Conservation (phyloP, 2,329 filamentous ascomycete genomes). For the Exophiala sideris region DNA sequence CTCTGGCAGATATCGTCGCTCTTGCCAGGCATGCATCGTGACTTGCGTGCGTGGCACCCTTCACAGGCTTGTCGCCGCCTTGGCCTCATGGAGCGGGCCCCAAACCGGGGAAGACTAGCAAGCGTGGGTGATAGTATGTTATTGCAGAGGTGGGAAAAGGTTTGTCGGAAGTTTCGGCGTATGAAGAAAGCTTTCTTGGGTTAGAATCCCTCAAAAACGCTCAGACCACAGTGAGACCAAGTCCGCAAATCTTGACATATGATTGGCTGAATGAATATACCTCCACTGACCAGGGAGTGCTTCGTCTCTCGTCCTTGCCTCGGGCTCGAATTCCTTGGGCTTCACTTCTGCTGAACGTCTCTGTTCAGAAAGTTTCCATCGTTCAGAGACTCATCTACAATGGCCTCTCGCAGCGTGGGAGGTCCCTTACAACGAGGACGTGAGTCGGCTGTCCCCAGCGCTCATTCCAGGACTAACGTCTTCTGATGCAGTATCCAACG, state of each 20-base stretch:
- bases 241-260: neutral
- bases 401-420: neutral
- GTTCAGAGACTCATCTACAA: too few relatives aligned
- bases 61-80: conserved; percentile 18
- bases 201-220: neutral
- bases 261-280: conserved; percentile 6
- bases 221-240: neutral
- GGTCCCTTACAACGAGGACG: neutral
- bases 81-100: conserved; percentile 3
- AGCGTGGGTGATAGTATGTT: neutral
- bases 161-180: neutral
- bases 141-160: neutral
- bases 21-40: conserved; percentile 12
- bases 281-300: too few relatives aligned
- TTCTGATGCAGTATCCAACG: neutral
- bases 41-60: conserved; percentile 18
- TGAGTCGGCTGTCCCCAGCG: neutral
- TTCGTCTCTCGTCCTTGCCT: too few relatives aligned
- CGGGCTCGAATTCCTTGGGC: too few relatives aligned
- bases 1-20: conserved; percentile 8
- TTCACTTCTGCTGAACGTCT: too few relatives aligned
- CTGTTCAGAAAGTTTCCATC: too few relatives aligned
- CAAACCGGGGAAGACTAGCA: too few relatives aligned
- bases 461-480: neutral
- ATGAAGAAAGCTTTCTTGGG: neutral